Evolutionary conservation across 2,329 filamentous ascomycete species (phyloP).

Genomic region (Purpureocillium lavendulum): DNA sequence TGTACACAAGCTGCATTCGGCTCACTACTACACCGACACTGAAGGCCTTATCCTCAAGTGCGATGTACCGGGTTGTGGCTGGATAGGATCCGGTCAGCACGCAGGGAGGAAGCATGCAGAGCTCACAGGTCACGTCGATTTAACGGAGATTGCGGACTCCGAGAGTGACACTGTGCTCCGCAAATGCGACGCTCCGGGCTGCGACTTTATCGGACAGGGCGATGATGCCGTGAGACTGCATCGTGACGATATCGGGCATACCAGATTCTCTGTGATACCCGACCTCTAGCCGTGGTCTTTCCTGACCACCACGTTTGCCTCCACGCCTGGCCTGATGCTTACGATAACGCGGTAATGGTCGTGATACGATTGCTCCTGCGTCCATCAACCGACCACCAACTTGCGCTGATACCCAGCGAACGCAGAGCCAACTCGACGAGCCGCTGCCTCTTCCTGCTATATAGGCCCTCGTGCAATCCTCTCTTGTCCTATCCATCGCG

Average conservation of each 20-base stretch:
- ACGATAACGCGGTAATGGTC: no score
- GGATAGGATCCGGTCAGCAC: slow-evolving; percentile 58
- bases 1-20: slow-evolving; percentile 55
- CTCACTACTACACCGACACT: slow-evolving; percentile 86
- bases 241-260: slow-evolving; percentile 52
- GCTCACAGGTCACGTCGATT: slow-evolving; percentile 49
- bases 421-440: no score
- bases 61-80: slow-evolving; percentile 54
- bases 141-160: slow-evolving; percentile 65
- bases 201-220: slow-evolving; percentile 59
- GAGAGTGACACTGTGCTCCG: slow-evolving; percentile 73
- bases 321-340: no score
- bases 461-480: no score
- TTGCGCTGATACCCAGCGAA: no score
- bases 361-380: no score
- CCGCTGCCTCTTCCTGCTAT: no score
- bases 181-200: slow-evolving; percentile 57
- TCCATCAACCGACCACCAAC: no score
- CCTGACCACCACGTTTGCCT: no score
- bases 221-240: slow-evolving; percentile 51
- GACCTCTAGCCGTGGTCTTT: no score
- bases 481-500: no score
- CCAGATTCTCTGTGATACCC: slow-evolving; percentile 28
- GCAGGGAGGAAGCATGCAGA: slow-evolving; percentile 55
- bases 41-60: slow-evolving; percentile 71